A percentile compares a stretch with the other conserved stretches of the same genome.
Conservation (phyloP, 2,329 filamentous ascomycete genomes). For the Paecilomyces dactylethromorphus region DNA sequence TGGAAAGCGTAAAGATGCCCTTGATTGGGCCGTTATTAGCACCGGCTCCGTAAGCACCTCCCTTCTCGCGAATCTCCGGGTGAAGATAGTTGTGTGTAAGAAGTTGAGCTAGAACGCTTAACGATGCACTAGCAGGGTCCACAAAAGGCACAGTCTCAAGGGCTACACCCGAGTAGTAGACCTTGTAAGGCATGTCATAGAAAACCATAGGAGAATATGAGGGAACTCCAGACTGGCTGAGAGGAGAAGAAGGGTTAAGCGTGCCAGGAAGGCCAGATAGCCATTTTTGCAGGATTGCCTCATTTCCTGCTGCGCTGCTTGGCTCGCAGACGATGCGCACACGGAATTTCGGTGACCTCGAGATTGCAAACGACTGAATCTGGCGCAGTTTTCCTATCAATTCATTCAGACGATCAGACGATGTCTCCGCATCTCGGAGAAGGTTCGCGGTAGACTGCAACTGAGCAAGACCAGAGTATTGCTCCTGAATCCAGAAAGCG, state of each 20-base stretch:
- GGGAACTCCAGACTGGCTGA: constrained; percentile 20
- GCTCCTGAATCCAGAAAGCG: constrained; percentile 67
- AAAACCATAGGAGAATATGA: constrained; percentile 61
- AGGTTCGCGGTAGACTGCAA: constrained; percentile 76
- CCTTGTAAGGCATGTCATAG: constrained; percentile 92
- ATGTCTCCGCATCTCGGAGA: constrained; percentile 58
- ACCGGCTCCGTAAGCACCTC: constrained; percentile 89
- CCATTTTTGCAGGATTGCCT: constrained; percentile 65
- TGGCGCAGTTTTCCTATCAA: constrained; percentile 76
- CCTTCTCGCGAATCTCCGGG: constrained; percentile 96
- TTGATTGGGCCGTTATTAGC: constrained; percentile 74
- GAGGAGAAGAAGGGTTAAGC: constrained; percentile 27
- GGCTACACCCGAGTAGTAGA: constrained; percentile 84
- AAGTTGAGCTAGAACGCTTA: constrained; percentile 84
- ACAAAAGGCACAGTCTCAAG: constrained; percentile 80
- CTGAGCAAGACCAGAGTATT: constrained; percentile 85
- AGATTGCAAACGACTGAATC: constrained; percentile 73
- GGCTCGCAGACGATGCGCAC: constrained; percentile 78
- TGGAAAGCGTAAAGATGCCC: constrained; percentile 89
- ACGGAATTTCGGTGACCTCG: constrained; percentile 61
- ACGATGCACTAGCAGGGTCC: constrained; percentile 64
- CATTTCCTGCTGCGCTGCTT: constrained; percentile 65
- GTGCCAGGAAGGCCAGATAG: constrained; percentile 52
- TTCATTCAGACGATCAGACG: constrained; percentile 63
- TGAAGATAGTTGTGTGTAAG: constrained; percentile 95